Evolutionary conservation across 192 early-diverging fungal genomes (phyloP), one percentile per base, ranked within the genome.

Genomic region (Backusella parvicylindrica): DNA sequence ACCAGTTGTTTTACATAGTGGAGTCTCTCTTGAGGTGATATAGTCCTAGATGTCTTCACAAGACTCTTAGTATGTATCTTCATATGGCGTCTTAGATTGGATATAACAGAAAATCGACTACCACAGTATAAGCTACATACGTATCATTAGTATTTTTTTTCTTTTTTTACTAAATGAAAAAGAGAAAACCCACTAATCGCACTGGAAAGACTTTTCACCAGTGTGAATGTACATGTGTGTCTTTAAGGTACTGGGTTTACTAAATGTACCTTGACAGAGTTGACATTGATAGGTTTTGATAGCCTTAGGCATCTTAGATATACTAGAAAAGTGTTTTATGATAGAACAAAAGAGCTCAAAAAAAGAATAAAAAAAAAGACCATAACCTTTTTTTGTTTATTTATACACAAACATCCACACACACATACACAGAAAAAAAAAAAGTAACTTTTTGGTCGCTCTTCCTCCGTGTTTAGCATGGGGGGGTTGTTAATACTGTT

Each of bases 141-240:
- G 7, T 0, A 12, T 12, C 26, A 4, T 56, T 56, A 26, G 9
- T 56, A 28, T 60, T 6, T 47, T 5, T 47, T 21, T n/a, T 15
- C 6, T 2, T 13, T 47, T 47, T 47, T n/a, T 41, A 26, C 6
- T 13, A 60, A 12, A 12, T 2, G 1, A 56, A 26, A 9, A 9
- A 28, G 0, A 26, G 1, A 26, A 26, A 13, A 11, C 21, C 11
- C 28, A 60, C 53, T 60, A 12, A 13, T 60, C n/a, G 68, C 93
- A 94, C 70, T 83, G 87, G 82, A 85, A 91, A 11, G 93, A 92
- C 74, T 85, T 85, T 72, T 93, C 93, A 60, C 92, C 92, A 8
- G 93, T 93, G 77, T 95, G 93, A 15, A 86, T 89, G 35, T 91
- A 85, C 86, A 89, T 88, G 49, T 93, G 91, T 50, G 49, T 71